Conservation (phyloP, 352 stramenopile species). For the Phytophthora sansomeana region DNA sequence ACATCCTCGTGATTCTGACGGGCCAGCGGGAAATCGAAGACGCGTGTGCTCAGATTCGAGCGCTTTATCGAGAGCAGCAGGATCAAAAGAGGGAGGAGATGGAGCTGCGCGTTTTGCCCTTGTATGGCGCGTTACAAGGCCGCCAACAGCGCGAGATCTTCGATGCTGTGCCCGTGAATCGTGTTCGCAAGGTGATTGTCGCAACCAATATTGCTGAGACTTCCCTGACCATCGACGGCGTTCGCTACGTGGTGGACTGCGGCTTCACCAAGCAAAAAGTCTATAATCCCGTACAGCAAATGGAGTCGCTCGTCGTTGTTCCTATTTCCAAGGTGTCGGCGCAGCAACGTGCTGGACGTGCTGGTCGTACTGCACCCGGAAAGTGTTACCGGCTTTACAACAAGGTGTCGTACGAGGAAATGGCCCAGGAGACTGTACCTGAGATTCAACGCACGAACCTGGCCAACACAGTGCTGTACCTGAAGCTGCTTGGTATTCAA, state of each 20-base stretch:
- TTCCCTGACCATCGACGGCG: slow-evolving; percentile 99
- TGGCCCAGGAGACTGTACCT: slow-evolving; percentile 98
- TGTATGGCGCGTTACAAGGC: slow-evolving; percentile 97
- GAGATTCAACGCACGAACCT: slow-evolving; percentile 98
- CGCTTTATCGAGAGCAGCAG: slow-evolving; percentile 33
- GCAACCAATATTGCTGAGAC: slow-evolving; percentile 96
- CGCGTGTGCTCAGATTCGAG: slow-evolving; percentile 88
- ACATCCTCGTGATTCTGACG: slow-evolving; percentile 97
- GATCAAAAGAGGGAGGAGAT: slow-evolving; percentile 28
- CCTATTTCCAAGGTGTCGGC: slow-evolving; percentile 96
- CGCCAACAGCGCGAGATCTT: slow-evolving; percentile 96
- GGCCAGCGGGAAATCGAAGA: slow-evolving; percentile 94
- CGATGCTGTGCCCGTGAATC: slow-evolving; percentile 73
- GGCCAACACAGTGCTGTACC: slow-evolving; percentile 94
- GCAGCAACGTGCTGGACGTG: slow-evolving; percentile 95
- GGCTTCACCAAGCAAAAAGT: slow-evolving; percentile 94
- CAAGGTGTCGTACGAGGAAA: slow-evolving; percentile 96
- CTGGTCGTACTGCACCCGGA: slow-evolving; percentile 95
- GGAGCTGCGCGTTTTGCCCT: slow-evolving; percentile 83
- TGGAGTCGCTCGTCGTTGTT: slow-evolving; percentile 92
- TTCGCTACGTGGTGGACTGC: slow-evolving; percentile 84
- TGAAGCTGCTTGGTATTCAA: slow-evolving; percentile 77
- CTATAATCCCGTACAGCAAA: slow-evolving; percentile 79
- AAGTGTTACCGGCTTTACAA: slow-evolving; percentile 99
- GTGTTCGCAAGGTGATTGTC: slow-evolving; percentile 86